These are phyloP conservation scores for Leucaena leucocephala DNA, from an alignment of 306 rosid genomes.

Conservation along the genomic window DNA sequence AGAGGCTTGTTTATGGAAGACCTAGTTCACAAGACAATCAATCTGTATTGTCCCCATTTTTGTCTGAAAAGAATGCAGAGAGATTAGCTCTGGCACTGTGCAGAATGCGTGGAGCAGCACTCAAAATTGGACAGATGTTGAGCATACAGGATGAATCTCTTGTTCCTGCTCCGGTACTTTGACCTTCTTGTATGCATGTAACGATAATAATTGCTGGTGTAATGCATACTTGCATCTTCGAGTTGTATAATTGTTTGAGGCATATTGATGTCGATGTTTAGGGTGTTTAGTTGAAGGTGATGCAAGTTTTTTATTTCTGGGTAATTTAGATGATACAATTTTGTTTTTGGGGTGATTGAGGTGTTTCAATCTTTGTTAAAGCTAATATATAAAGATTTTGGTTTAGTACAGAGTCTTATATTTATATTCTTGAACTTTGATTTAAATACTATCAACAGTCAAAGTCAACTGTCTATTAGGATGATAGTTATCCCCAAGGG, in stretches of 20 bases:
- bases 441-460: constrained; percentile 18
- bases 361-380: constrained; percentile 15
- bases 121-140: constrained; percentile 94
- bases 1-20: constrained; percentile 76
- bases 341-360: neutral
- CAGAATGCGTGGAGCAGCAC: constrained; percentile 97
- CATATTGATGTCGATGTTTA: neutral
- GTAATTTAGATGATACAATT: neutral
- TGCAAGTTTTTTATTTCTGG: neutral
- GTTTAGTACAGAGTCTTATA: constrained; percentile 10
- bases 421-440: neutral
- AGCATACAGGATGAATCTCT: constrained; percentile 96
- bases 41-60: constrained; percentile 62
- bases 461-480: constrained; percentile 8
- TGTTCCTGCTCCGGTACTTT: constrained; percentile 89
- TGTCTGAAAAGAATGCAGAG: constrained; percentile 81
- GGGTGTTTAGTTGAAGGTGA: constrained; percentile 10
- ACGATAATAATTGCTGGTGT: neutral
- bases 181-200: constrained; percentile 8
- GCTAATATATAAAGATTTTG: constrained; percentile 7
- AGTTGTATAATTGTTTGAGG: constrained; percentile 14
- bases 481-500: no score
- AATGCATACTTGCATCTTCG: neutral
- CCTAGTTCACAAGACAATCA: constrained; percentile 49
- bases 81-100: constrained; percentile 89